These are phyloP conservation scores for Cercophora scortea DNA, from an alignment of 495 filamentous ascomycete species.

Conservation along the genomic window DNA sequence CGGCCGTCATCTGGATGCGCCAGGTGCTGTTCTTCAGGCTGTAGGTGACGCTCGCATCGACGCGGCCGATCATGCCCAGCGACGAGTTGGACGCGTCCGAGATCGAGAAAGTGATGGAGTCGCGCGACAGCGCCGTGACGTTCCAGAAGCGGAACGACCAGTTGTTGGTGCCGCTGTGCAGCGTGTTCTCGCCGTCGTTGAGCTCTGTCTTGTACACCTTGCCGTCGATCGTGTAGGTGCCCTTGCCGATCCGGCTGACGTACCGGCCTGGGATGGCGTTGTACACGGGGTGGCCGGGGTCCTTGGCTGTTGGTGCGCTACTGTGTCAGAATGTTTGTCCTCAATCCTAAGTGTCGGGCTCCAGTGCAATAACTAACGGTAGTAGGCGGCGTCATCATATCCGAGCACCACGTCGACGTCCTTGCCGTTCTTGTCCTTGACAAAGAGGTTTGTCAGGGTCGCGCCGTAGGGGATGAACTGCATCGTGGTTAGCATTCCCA, in stretches of 20 bases:
- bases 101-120: conserved; percentile 74
- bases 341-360: background rate
- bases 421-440: conserved; percentile 47
- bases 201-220: conserved; percentile 40
- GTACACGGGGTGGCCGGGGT: conserved; percentile 43
- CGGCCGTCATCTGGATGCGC: conserved; percentile 47
- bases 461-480: conserved; percentile 51
- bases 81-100: conserved; percentile 56
- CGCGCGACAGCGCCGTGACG: conserved; percentile 45
- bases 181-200: conserved; percentile 51
- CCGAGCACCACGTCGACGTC: conserved; percentile 47
- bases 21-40: conserved; percentile 43
- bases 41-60: conserved; percentile 68
- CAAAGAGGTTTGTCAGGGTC: conserved; percentile 49
- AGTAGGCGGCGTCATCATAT: conserved; percentile 43
- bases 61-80: conserved; percentile 64
- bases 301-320: conserved; percentile 24
- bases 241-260: conserved; percentile 49
- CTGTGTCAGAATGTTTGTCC: conserved; percentile 1
- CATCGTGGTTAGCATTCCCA: background rate
- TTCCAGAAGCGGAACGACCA: conserved; percentile 50
- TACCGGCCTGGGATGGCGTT: conserved; percentile 48
- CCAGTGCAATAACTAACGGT: conserved; percentile 26
- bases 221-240: conserved; percentile 42
- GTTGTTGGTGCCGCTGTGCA: conserved; percentile 54